Base-by-base conservation (phyloP, 768 basidiomycete species). In the Leucocoprinus birnbaumii region DNA sequence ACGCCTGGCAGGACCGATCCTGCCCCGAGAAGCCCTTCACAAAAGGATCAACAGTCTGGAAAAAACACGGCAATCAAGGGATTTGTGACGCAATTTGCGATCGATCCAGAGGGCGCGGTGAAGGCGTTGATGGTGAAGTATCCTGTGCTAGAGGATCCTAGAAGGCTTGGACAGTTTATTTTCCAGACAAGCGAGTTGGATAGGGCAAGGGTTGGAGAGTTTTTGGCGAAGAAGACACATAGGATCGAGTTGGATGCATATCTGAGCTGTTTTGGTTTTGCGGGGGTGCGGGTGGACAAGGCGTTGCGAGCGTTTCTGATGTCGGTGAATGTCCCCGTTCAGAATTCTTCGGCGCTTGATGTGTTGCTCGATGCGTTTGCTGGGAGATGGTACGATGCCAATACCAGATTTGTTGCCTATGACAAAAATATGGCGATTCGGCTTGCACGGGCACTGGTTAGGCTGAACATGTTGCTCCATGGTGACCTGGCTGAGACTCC, bases 271-370 rank as follows among this genome's bases (percentile, higher is more conserved):
- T 98, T 98, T 69, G 86, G 91, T 25, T 93, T 97, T 65, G 73
- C 80, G 2, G 88, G 89, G 8, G 71, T 96, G 44, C 77, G 91
- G 59, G 82, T 98, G 56, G 94, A 98, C 73, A 86, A 87, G 58
- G 94, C 94, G 9, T 75, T 99, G 52, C 85, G 96, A 51, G 82
- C 87, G 47, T 98, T 98, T 75, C 73, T 98, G 56, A 83, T 92
- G 62, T 87, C 94, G 6, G 68, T 98, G 35, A 78, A 83, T 56
- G 68, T 63, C 18, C 68, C 69, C 48, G 60, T 71, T 14, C 70
- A 74, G 47, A 69, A 71, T 51, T 65, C 73, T 41, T 71, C 66
- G 46, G 70, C 80, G 3, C 67, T 86, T 27, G 91, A 94, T 59
- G 78, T 85, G 61, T 74, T 97, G 2, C 77, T 98, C 26, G 85